Base-by-base conservation (phyloP, 1,284 basidiomycete genomes). In the Cerrena zonata region DNA sequence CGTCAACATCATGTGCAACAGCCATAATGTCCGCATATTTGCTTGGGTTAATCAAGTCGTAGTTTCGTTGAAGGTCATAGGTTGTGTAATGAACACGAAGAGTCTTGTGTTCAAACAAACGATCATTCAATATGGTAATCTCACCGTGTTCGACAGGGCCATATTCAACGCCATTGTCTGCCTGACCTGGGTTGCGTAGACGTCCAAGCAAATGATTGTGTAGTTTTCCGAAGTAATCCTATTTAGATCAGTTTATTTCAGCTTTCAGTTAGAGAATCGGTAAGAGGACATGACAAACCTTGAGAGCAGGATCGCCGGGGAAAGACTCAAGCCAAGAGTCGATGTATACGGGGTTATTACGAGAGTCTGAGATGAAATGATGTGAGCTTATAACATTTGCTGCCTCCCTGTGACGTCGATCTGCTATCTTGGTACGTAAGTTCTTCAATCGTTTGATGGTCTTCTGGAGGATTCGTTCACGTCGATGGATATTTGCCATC, bases 1-100 rank as follows among this genome's bases (percentile, higher is more conserved):
- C 12, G 23, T 42, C 41, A n/a, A n/a, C n/a, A n/a, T n/a, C n/a
- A n/a, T n/a, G 23, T 42, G 41, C 5, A 22, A 42, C 5, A 3
- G 22, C 23, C 36, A 47, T 47, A 23, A 47, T 19, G 19, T 47
- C 27, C 12, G 23, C 18, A 21, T 58, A 61, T 1, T 59, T 51
- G 2, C 26, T 38, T 1, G 66, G 63, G 51, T 69, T 67, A 21
- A 73, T 49, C 2, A 54, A 54, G 48, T 73, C 70, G 47, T 67
- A 59, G 4, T 48, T 59, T 1, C 59, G 58, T 12, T 47, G 54
- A 1, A 66, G 45, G 45, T 67, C 58, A 36, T 67, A 67, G 2
- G 61, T 54, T 3, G 65, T 67, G 45, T 63, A 63, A 39, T 65
- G 59, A 25, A 67, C 40, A 0, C 42, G 55, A 2, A 62, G 23